These are phyloP conservation scores for Magnolia sinica DNA, from an alignment of 164 flowering plant genomes.

Conservation along the genomic window DNA sequence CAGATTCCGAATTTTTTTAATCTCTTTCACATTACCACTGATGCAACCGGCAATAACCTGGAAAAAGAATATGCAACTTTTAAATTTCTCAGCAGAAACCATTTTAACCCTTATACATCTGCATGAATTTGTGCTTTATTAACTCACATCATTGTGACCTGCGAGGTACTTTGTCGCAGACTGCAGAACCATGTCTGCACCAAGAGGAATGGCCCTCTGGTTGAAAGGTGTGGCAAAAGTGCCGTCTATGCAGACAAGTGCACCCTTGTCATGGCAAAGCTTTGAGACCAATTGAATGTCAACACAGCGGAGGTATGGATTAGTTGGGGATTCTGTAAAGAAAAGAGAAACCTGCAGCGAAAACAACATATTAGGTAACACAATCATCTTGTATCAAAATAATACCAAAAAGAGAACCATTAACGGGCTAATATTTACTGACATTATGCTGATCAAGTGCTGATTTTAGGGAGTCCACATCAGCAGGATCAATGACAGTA, in stretches of 20 bases:
- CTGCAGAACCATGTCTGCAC: conserved; percentile 91
- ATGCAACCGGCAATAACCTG: conserved; percentile 94
- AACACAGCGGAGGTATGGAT: conserved; percentile 91
- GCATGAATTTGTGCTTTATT: neutral
- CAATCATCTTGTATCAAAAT: neutral
- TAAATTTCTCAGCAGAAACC: neutral
- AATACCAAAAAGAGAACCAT: neutral
- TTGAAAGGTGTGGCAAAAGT: conserved; percentile 96
- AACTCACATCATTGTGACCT: conserved; percentile 88
- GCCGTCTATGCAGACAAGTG: conserved; percentile 85
- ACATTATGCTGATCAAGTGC: conserved; percentile 73
- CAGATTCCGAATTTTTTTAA: conserved; percentile 61
- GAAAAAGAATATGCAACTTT: neutral
- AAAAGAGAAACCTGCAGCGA: conserved; percentile 75
- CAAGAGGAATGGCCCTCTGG: conserved; percentile 92
- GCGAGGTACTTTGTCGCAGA: conserved; percentile 88
- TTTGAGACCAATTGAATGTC: conserved; percentile 86
- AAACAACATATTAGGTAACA: neutral
- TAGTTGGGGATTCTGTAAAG: conserved; percentile 98
- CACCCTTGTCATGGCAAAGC: conserved; percentile 83
- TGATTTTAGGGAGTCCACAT: conserved; percentile 59
- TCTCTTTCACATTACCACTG: conserved; percentile 69
- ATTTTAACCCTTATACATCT: neutral
- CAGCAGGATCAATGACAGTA: conserved; percentile 90
- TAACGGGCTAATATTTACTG: conserved; percentile 21